These are phyloP conservation scores for Hypoxylon sp. DNA, from an alignment of 2,329 filamentous ascomycete species.

Conservation along the genomic window DNA sequence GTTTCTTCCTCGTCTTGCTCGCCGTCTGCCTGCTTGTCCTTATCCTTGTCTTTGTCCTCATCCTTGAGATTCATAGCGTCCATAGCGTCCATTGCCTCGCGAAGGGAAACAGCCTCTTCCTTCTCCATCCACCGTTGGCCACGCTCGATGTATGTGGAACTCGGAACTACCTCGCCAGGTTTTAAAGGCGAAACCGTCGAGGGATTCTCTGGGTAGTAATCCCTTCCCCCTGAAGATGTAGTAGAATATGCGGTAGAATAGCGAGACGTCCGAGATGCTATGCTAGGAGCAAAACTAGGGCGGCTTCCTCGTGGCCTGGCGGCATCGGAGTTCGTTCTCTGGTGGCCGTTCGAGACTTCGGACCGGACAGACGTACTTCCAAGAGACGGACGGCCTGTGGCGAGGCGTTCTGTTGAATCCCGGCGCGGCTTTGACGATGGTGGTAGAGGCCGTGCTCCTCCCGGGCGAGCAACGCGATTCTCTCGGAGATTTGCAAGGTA, in stretches of 20 bases:
- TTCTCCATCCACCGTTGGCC: conserved; percentile 85
- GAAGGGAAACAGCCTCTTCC: conserved; percentile 79
- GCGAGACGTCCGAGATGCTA: conserved; percentile 66
- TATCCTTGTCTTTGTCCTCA: conserved; percentile 47
- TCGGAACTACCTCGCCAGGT: conserved; percentile 74
- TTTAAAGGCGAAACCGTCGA: conserved; percentile 58
- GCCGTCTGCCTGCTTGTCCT: conserved; percentile 46
- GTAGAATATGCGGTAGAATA: conserved; percentile 66
- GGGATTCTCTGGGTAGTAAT: conserved; percentile 66
- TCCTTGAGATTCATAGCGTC: conserved; percentile 77
- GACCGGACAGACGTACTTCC: conserved; percentile 53
- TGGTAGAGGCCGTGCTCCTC: conserved; percentile 77
- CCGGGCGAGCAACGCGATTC: conserved; percentile 76
- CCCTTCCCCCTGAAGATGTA: conserved; percentile 61
- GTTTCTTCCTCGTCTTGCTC: conserved; percentile 68
- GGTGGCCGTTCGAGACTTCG: conserved; percentile 54
- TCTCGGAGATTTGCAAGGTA: conserved; percentile 80
- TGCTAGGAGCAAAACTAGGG: conserved; percentile 63
- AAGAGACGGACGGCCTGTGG: conserved; percentile 52
- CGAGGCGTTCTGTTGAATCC: conserved; percentile 51
- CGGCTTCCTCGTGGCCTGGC: conserved; percentile 53
- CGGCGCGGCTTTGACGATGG: conserved; percentile 52
- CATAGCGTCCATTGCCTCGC: conserved; percentile 81
- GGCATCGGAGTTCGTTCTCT: conserved; percentile 34
- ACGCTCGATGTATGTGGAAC: conserved; percentile 78